Evolutionary conservation across 73 alveolate species (phyloP).

Genomic region (Durusdinium trenchii): DNA sequence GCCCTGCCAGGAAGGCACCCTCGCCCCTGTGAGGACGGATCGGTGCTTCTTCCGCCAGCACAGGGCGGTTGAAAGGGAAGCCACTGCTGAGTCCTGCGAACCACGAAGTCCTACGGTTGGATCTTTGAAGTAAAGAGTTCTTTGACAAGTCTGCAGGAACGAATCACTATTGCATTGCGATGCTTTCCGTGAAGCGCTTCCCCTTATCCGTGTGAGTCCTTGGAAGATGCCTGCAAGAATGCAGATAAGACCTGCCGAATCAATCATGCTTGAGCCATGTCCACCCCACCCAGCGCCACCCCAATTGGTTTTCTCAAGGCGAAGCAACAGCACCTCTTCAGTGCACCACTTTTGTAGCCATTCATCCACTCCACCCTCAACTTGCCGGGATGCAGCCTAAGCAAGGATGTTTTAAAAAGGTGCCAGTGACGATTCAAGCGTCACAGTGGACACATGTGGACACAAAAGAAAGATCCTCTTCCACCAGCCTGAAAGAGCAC

Average conservation of each 20-base stretch:
- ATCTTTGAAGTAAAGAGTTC: no score
- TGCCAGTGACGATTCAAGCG: no score
- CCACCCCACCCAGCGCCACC: background rate
- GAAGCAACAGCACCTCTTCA: background rate
- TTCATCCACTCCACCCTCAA: slow-evolving; percentile 76
- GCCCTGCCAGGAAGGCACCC: slow-evolving; percentile 76
- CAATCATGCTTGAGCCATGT: background rate
- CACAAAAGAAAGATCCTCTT: no score
- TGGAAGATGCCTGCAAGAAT: slow-evolving; percentile 50
- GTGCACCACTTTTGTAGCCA: slow-evolving; percentile 65
- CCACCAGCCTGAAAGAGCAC: no score
- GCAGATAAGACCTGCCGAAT: slow-evolving; percentile 19
- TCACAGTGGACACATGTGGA: no score
- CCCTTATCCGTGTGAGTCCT: slow-evolving; percentile 28
- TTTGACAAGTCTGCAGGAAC: no score
- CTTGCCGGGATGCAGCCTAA: slow-evolving; percentile 43
- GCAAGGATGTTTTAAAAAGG: no score
- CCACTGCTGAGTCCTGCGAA: slow-evolving; percentile 62
- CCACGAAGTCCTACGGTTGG: no score
- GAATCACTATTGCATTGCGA: no score
- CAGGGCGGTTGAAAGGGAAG: slow-evolving; percentile 53
- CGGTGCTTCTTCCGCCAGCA: slow-evolving; percentile 65
- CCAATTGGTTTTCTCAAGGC: background rate
- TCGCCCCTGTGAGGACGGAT: slow-evolving; percentile 31
- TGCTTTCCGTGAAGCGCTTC: no score